Evolutionary conservation across 2,329 filamentous ascomycete genomes (phyloP).

Genomic region (Ophiostoma novo-ulmi): DNA sequence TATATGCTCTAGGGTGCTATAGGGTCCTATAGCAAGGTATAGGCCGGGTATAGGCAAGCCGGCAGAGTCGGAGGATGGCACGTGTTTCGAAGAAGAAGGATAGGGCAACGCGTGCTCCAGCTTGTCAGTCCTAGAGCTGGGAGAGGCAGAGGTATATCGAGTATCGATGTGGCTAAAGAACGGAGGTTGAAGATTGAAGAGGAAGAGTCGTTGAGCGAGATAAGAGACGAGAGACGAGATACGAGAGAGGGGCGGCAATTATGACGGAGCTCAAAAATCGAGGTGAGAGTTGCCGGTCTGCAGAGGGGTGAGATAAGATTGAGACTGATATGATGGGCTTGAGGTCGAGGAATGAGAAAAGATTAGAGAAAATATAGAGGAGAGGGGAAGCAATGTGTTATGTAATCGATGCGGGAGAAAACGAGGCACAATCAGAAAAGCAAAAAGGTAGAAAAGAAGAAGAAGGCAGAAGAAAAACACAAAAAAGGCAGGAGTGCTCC

Average conservation of each 20-base stretch:
- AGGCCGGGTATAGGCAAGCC: not conserved
- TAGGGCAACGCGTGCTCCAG: not conserved
- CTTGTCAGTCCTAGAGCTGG: too few relatives aligned
- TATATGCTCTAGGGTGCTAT: not conserved
- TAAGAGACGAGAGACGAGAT: not conserved
- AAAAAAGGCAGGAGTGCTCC: conserved; percentile 17
- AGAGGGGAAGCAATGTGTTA: not conserved
- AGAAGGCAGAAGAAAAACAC: conserved; percentile 17
- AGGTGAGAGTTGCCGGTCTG: not conserved
- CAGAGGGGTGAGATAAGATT: not conserved
- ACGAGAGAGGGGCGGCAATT: conserved; percentile 14
- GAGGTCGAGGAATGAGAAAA: not conserved
- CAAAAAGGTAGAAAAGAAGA: not conserved
- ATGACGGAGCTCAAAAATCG: conserved; percentile 12
- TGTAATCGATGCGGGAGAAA: not conserved
- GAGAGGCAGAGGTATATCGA: not conserved
- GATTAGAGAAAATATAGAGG: not conserved
- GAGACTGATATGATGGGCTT: too few relatives aligned
- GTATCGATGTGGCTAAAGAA: not conserved
- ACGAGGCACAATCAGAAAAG: not conserved
- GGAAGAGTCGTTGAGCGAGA: not conserved
- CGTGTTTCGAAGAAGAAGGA: not conserved
- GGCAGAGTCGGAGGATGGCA: not conserved
- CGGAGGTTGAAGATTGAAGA: not conserved
- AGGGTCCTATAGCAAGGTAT: too few relatives aligned